Base-by-base conservation (phyloP, 2,329 filamentous ascomycete genomes). In the Aspergillus awamori region DNA sequence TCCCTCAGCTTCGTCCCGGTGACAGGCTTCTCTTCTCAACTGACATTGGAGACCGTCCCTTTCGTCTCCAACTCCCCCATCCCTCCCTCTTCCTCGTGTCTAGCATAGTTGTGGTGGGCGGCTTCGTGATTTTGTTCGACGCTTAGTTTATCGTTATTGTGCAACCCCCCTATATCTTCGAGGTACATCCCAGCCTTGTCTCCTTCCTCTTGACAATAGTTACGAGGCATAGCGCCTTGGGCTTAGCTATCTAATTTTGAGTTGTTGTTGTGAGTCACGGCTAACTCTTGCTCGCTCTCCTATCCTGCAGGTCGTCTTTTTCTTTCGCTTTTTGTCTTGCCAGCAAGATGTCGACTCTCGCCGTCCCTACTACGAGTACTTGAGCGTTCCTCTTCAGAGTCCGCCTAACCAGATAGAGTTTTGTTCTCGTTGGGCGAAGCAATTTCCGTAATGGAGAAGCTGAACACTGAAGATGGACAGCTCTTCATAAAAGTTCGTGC, bases 401-500 rank as follows among this genome's bases (percentile, higher is more conserved):
- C 72, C 70, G 70, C 69, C 69, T 67, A 65, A 67, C 67, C 71
- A 59, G 70, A 71, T 56, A 33, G 5, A 41, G 10, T 65, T 65
- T 65, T 64, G 65, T 65, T 65, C 70, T 68, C 62, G 63, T 71
- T 65, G 67, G 67, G 70, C 65, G 65, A 66, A 67, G 67, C 63
- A 66, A 58, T 67, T 63, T 63, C 67, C 73, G 72, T 68, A 67
- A 81, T 81, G 79, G 79, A 81, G 76, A 80, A 79, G 70, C 73
- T 81, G 59, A 79, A 81, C 73, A 80, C 77, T 67, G 79, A 81
- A 74, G 79, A 81, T 77, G 79, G 79, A 70, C 79, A 81, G 70
- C 76, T 80, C 68, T 81, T 81, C 72, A 76, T 81, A 64, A 81
- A 80, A 70, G 79, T 81, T 61, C 54, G 75, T 70, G 33, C 43